These are phyloP conservation scores for Allantophomopsis lycopodina DNA, from an alignment of 2,329 filamentous ascomycete species.

Conservation along the genomic window DNA sequence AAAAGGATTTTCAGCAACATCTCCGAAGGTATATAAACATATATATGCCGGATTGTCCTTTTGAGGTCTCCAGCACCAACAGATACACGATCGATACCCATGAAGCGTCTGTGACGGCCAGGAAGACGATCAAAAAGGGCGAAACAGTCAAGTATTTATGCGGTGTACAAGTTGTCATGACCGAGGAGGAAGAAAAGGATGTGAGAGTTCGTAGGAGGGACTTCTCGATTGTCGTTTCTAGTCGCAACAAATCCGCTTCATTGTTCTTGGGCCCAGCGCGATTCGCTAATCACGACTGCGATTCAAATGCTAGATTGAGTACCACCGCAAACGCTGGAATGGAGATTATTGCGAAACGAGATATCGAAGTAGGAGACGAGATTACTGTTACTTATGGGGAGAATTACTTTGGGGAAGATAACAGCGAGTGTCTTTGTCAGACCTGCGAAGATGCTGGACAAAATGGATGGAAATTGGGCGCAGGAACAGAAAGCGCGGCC, in stretches of 20 bases:
- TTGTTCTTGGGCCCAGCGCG: slow-evolving; percentile 90
- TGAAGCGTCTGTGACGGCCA: slow-evolving; percentile 77
- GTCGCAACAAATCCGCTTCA: slow-evolving; percentile 77
- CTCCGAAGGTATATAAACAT: slow-evolving; percentile 84
- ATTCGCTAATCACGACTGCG: slow-evolving; percentile 95
- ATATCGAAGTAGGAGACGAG: slow-evolving; percentile 81
- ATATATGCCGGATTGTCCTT: slow-evolving; percentile 86
- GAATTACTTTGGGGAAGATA: slow-evolving; percentile 89
- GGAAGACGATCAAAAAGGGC: slow-evolving; percentile 64
- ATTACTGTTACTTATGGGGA: slow-evolving; percentile 95
- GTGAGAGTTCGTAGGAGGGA: slow-evolving; percentile 76
- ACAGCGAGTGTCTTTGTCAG: slow-evolving; percentile 85
- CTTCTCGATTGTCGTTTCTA: slow-evolving; percentile 93
- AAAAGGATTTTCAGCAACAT: slow-evolving; percentile 75
- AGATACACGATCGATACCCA: slow-evolving; percentile 85
- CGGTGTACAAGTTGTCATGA: slow-evolving; percentile 86
- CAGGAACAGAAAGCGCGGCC: slow-evolving; percentile 18
- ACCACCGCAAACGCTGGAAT: slow-evolving; percentile 79
- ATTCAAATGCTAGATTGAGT: slow-evolving; percentile 77
- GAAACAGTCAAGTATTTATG: slow-evolving; percentile 83
- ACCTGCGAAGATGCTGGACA: slow-evolving; percentile 64
- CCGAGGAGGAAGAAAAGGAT: slow-evolving; percentile 75
- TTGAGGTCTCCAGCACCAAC: slow-evolving; percentile 88
- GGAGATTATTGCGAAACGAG: slow-evolving; percentile 70
- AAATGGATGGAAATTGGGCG: slow-evolving; percentile 69